Evolutionary conservation across 2,329 filamentous ascomycete species (phyloP).

Genomic region (Talaromyces sp.): DNA sequence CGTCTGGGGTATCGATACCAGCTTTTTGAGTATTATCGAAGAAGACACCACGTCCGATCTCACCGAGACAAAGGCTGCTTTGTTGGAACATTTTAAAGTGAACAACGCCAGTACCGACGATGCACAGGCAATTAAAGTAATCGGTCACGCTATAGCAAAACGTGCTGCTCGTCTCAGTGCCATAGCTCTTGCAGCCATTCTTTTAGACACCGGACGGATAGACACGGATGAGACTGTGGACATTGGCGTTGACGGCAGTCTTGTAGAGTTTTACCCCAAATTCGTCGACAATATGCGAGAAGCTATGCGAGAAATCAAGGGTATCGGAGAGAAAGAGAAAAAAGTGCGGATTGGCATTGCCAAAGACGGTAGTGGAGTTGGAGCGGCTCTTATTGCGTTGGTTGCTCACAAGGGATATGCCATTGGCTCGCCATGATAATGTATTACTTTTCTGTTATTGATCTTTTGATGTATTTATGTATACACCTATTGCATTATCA

Average conservation of each 20-base stretch:
- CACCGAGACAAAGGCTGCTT: constrained; percentile 66
- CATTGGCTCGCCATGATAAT: not conserved
- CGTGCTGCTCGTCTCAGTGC: constrained; percentile 84
- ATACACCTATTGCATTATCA: constrained; percentile 2
- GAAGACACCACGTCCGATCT: constrained; percentile 70
- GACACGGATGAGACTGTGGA: constrained; percentile 67
- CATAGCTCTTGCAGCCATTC: constrained; percentile 78
- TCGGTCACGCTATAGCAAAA: constrained; percentile 77
- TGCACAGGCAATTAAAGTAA: constrained; percentile 77
- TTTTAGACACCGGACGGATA: constrained; percentile 74
- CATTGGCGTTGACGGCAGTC: constrained; percentile 86
- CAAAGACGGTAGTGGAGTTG: constrained; percentile 94
- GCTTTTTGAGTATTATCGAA: constrained; percentile 80
- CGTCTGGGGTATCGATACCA: constrained; percentile 86
- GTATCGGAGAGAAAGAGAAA: constrained; percentile 76
- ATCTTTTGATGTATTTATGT: not conserved
- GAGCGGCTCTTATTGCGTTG: constrained; percentile 87
- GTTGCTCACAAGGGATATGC: constrained; percentile 60
- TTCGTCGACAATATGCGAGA: constrained; percentile 87
- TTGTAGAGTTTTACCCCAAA: constrained; percentile 92
- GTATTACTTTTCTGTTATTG: not conserved
- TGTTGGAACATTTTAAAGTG: constrained; percentile 72
- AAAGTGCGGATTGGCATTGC: constrained; percentile 91
- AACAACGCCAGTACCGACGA: constrained; percentile 74
- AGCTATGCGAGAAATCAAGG: constrained; percentile 67